Evolutionary conservation across 257 asterid genomes (phyloP), one percentile per base, ranked within the genome.

Genomic region (Salvia splendens): DNA sequence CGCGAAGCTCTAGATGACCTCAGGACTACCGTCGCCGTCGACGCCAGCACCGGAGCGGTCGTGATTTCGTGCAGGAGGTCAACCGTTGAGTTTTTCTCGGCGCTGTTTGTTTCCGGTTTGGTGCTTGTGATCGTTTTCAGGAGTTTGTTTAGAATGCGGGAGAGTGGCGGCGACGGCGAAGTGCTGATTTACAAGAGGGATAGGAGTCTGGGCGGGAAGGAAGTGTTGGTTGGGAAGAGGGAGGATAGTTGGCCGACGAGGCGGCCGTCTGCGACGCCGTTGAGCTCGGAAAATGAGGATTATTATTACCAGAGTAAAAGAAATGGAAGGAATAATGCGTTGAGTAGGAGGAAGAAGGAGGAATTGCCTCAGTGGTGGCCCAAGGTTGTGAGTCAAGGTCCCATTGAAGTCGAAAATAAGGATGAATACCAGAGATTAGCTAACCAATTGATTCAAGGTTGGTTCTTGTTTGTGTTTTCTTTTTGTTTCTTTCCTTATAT

Each of bases 351-450:
- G 66, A 78, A 75, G 75, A 75, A 72, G 73, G 79, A 73, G 58
- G 83, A 79, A 79, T 67, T 90, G 88, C 97, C 99, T 5, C 83
- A 68, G 71, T 93, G 99, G 99, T 93, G 99, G 97, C 97, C 96
- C 42, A 77, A 77, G 60, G 65, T 49, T 32, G 78, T 75, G 51
- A 46, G 40, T 67, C 78, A 72, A 53, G 75, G 14, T 49, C 63
- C 79, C 5, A 33, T 35, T 14, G 81, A 74, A 35, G 66, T 73
- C 15, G 71, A 32, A 17, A 81, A 81, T 63, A 83, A 68, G 76
- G 90, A 88, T 70, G 95, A 86, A 67, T 86, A 86, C 75, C 95
- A 86, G 83, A 84, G 72, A 57, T 64, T 77, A 77, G 95, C 85
- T 70, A 81, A 90, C 67, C 84, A 81, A 63, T 77, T 85, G 69